Evolutionary conservation across 331 rosid species (phyloP).

Genomic region (Saraca asoca): DNA sequence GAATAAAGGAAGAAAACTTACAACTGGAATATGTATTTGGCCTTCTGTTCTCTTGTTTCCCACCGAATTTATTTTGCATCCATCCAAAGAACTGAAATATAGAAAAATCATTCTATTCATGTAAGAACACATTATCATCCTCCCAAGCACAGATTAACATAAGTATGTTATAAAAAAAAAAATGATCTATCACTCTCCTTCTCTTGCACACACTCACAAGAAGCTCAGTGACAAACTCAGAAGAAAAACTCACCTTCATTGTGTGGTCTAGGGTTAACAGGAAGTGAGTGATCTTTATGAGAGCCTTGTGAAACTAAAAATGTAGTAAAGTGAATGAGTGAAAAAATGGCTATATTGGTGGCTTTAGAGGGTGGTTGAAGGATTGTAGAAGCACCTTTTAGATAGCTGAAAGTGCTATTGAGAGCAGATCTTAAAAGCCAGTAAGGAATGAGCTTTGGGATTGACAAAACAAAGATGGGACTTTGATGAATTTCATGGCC

Average conservation of each 20-base stretch:
- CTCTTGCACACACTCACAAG: neutral
- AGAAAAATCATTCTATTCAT: slow-evolving; percentile 19
- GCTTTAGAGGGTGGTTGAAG: slow-evolving; percentile 10
- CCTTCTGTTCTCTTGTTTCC: slow-evolving; percentile 65
- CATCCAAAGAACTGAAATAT: slow-evolving; percentile 74
- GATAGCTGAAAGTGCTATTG: slow-evolving; percentile 38
- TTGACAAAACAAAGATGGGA: slow-evolving; percentile 36
- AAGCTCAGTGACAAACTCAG: neutral
- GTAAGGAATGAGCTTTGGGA: slow-evolving; percentile 52
- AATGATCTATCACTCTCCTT: neutral
- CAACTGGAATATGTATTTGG: slow-evolving; percentile 44
- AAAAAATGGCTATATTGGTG: slow-evolving; percentile 29
- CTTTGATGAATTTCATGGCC: slow-evolving; percentile 69
- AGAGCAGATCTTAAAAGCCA: slow-evolving; percentile 62
- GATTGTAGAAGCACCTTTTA: slow-evolving; percentile 23
- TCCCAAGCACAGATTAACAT: neutral
- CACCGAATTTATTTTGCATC: slow-evolving; percentile 86
- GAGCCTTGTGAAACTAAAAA: slow-evolving; percentile 24
- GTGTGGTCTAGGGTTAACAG: slow-evolving; percentile 22
- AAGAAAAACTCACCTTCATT: slow-evolving; percentile 63
- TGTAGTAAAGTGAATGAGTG: slow-evolving; percentile 36
- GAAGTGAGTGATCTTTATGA: slow-evolving; percentile 22
- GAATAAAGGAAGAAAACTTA: slow-evolving; percentile 39
- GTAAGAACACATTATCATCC: neutral
- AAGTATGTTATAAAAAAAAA: slow-evolving; percentile 2